These are phyloP conservation scores for Tilletiopsis washingtonensis DNA, from an alignment of 1,284 basidiomycete species.

Conservation along the genomic window DNA sequence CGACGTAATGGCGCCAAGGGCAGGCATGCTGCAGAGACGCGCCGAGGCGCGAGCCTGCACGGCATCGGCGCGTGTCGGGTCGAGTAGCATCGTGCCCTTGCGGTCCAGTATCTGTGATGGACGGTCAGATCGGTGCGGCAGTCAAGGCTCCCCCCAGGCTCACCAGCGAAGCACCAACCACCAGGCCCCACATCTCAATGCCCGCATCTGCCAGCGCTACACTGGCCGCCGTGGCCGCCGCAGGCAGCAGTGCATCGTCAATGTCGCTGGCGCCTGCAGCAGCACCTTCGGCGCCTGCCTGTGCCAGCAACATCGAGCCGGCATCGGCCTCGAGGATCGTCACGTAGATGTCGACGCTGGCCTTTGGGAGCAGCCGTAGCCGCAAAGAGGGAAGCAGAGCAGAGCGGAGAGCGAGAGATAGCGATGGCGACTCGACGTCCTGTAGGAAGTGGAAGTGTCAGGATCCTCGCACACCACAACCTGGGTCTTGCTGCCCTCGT, in stretches of 20 bases:
- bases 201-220: constrained; percentile 81
- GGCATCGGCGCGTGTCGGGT: too few relatives aligned
- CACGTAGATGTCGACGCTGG: constrained; percentile 82
- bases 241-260: constrained; percentile 10
- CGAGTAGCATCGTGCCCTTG: too few relatives aligned
- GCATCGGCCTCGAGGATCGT: constrained; percentile 84
- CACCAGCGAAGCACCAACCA: constrained; percentile 64
- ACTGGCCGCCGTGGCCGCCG: constrained; percentile 73
- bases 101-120: too few relatives aligned
- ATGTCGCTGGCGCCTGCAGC: constrained; percentile 53
- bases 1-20: too few relatives aligned
- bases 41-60: too few relatives aligned
- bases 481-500: too few relatives aligned
- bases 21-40: too few relatives aligned
- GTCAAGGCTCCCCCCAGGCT: too few relatives aligned
- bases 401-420: constrained; percentile 76
- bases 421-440: constrained; percentile 85
- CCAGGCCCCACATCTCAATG: constrained; percentile 76
- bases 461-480: too few relatives aligned
- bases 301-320: too few relatives aligned
- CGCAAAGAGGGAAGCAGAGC: constrained; percentile 76
- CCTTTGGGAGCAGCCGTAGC: constrained; percentile 84
- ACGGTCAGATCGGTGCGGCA: too few relatives aligned
- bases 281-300: constrained; percentile 68
- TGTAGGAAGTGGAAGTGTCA: too few relatives aligned